Evolutionary conservation across 441 rosid genomes (phyloP).

Genomic region (Kokia cookei): DNA sequence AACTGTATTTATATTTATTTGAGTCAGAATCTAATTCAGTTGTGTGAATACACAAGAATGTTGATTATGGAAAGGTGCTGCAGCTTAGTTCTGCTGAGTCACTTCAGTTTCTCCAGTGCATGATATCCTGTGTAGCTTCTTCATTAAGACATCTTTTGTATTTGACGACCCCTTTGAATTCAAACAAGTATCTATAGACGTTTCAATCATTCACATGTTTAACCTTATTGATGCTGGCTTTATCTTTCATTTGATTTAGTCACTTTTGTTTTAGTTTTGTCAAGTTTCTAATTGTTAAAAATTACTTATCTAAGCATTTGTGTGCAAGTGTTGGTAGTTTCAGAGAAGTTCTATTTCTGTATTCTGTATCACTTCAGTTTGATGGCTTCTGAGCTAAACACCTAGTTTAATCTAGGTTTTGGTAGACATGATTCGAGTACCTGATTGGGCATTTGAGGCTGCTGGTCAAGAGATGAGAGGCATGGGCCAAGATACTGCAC

Average conservation of each 20-base stretch:
- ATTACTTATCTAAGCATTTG: neutral
- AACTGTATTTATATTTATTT: neutral
- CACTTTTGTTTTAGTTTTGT: neutral
- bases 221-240: neutral
- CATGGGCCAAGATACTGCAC: conserved; percentile 83
- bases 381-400: neutral
- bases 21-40: neutral
- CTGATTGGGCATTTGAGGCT: conserved; percentile 99
- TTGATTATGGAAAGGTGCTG: neutral
- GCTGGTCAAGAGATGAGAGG: conserved; percentile 98
- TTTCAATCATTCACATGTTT: neutral
- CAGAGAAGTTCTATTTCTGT: neutral
- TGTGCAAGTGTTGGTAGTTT: neutral
- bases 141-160: neutral
- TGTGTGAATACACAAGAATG: neutral
- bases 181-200: neutral
- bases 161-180: neutral
- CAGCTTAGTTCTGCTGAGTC: neutral
- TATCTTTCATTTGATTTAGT: neutral
- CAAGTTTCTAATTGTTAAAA: neutral
- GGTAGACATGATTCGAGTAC: conserved; percentile 91
- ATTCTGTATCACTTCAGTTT: neutral
- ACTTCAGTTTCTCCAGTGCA: neutral
- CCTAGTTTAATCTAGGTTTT: conserved; percentile 48
- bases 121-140: neutral